Conservation (phyloP, 164 flowering plant species). For the Vitis amurensis region DNA sequence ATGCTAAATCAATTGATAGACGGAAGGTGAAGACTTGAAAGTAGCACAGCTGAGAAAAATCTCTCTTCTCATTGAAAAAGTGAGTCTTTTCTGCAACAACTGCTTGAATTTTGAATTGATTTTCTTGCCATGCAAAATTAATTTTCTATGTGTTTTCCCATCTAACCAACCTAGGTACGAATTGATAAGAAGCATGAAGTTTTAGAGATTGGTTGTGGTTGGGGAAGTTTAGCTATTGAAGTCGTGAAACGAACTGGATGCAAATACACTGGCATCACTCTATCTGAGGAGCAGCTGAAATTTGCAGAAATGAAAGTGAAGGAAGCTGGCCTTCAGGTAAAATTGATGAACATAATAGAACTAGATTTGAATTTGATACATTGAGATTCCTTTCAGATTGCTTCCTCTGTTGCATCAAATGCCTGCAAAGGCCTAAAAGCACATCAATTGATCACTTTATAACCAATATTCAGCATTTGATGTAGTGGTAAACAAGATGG, state of each 20-base stretch:
- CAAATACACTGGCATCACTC: constrained; percentile 90
- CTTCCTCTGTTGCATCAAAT: no score
- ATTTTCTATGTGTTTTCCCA: neutral
- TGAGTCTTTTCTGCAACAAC: constrained; percentile 13
- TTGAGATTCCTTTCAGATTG: no score
- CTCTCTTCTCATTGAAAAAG: constrained; percentile 77
- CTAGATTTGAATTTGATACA: no score
- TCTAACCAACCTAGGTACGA: constrained; percentile 49
- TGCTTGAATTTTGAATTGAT: neutral
- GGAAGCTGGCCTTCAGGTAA: constrained; percentile 85
- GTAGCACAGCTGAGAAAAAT: constrained; percentile 81
- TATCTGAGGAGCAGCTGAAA: constrained; percentile 76
- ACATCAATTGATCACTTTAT: no score
- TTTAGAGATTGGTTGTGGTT: constrained; percentile 92
- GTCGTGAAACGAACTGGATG: constrained; percentile 86
- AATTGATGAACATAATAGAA: no score
- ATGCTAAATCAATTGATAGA: constrained; percentile 29
- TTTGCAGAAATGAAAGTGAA: constrained; percentile 72
- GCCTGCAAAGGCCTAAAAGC: no score
- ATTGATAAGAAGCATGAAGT: constrained; percentile 60
- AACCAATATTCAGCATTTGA: no score
- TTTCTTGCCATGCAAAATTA: neutral
- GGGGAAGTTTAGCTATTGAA: constrained; percentile 95
- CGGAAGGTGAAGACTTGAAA: constrained; percentile 70
- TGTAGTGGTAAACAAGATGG: no score